Evolutionary conservation across 768 basidiomycete genomes (phyloP), one percentile per base, ranked within the genome.

Genomic region (Polyporus arcularius): DNA sequence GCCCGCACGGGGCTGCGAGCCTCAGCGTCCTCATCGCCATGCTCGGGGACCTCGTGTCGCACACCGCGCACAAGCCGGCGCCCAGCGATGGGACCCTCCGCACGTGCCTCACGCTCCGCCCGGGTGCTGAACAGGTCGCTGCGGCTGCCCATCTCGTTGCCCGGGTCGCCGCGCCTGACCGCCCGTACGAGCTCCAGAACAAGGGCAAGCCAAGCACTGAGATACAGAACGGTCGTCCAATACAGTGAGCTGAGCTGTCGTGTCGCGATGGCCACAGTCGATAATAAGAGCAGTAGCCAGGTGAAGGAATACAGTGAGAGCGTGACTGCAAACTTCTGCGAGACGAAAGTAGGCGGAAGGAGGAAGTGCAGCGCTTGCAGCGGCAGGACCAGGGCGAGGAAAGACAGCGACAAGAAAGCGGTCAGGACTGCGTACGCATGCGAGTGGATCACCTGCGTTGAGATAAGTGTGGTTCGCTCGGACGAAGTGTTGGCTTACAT

Each of bases 381-480:
- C 0, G 78, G 75, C 35, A 85, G 66, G 26, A 80, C 69, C 26
- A 82, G 66, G 11, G 79, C 76, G 15, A 89, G 72, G 67, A 84
- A 87, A 1, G 81, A 75, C 14, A 86, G 68, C 15, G 81, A 77
- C n/a, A 80, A 65, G 35, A 79, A 75, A 0, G 85, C 82, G 21
- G 76, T 62, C 12, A 86, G 67, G 14, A 88, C 82, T 14, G 81
- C 67, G 58, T 81, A 80, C 3, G 82, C 80, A 7, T 78, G 79
- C 1, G 87, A 82, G 68, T 92, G 85, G 9, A 85, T 74, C 31
- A 86, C 78, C 90, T 92, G 65, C 16, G 43, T 31, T 3, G n/a
- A 18, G 55, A 60, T 11, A 46, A 43, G 57, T 38, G 41, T 58
- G 38, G 28, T 40, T 26, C n/a, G 41, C 32, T 39, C 26, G 18